A percentile compares a stretch with the other conserved stretches of the same genome.
Evolutionary conservation across 768 basidiomycete species (phyloP).

Genomic region (Favolaschia claudopus): DNA sequence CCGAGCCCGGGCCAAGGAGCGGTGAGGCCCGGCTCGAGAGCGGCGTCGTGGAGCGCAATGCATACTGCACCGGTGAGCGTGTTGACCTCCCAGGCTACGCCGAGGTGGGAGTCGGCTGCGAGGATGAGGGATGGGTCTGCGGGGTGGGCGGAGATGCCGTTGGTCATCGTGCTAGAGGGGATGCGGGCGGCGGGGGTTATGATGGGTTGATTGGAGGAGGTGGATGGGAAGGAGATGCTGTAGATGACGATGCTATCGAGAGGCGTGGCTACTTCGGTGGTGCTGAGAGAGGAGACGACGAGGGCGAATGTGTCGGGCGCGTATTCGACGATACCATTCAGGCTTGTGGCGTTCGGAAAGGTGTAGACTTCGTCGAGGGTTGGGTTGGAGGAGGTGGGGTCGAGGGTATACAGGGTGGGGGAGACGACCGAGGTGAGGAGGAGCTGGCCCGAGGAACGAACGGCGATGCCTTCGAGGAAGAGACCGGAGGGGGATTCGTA

Average conservation of each 20-base stretch:
- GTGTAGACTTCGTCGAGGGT: neutral
- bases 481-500: neutral
- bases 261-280: neutral
- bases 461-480: conserved; percentile 1
- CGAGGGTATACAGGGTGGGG: conserved; percentile 1
- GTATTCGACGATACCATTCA: conserved; percentile 3
- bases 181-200: neutral
- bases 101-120: neutral
- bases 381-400: neutral
- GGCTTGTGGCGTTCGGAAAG: conserved; percentile 2
- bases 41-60: neutral
- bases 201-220: neutral
- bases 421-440: neutral
- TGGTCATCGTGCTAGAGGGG: neutral
- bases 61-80: neutral
- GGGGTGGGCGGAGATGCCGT: neutral
- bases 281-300: neutral
- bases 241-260: neutral
- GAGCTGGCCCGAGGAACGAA: neutral
- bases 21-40: neutral
- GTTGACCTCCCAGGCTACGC: neutral
- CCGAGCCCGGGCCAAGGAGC: neutral
- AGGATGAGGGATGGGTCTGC: neutral
- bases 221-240: neutral
- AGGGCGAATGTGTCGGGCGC: neutral